A percentile compares a stretch with the other conserved stretches of the same genome.
Conservation (phyloP, 805 yeast genomes). For the Candida boidinii region DNA sequence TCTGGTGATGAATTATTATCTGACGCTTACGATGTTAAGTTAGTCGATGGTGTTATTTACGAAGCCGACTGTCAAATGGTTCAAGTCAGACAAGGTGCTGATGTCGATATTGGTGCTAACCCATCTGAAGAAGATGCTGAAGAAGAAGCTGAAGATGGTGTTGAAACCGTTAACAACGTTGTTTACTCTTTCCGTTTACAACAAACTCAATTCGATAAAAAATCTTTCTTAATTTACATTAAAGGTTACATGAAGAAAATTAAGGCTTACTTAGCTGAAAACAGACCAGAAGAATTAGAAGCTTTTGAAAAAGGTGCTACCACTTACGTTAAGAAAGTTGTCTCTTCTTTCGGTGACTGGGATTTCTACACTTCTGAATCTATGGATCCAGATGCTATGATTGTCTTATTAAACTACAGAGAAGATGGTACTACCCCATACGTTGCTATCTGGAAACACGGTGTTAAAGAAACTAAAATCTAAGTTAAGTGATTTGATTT, state of each 20-base stretch:
- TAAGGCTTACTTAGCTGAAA: slow-evolving; percentile 85
- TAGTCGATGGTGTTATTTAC: slow-evolving; percentile 85
- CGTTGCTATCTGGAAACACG: slow-evolving; percentile 99
- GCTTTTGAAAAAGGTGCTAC: slow-evolving; percentile 96
- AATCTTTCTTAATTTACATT: slow-evolving; percentile 92
- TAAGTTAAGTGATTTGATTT: slow-evolving; percentile 31
- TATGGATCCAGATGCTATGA: slow-evolving; percentile 99
- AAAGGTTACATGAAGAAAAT: slow-evolving; percentile 98
- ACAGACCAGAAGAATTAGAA: slow-evolving; percentile 79
- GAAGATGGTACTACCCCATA: slow-evolving; percentile 98
- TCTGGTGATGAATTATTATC: slow-evolving; percentile 95
- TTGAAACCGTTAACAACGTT: slow-evolving; percentile 93
- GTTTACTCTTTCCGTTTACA: slow-evolving; percentile 98
- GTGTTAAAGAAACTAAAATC: slow-evolving; percentile 83
- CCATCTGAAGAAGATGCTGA: slow-evolving; percentile 97
- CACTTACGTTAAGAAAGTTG: slow-evolving; percentile 91
- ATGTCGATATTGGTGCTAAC: slow-evolving; percentile 98
- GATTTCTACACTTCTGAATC: slow-evolving; percentile 99
- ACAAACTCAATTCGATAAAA: slow-evolving; percentile 94
- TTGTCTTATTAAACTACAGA: slow-evolving; percentile 97
- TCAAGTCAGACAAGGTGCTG: slow-evolving; percentile 74
- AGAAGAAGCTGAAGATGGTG: slow-evolving; percentile 76
- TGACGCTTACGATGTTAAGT: slow-evolving; percentile 87
- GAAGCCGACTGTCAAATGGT: slow-evolving; percentile 97
- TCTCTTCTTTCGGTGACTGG: slow-evolving; percentile 96